phyloP scores from a whole-genome alignment of 2,329 filamentous ascomycete species.

The Ceratocystis ficicola region DNA sequence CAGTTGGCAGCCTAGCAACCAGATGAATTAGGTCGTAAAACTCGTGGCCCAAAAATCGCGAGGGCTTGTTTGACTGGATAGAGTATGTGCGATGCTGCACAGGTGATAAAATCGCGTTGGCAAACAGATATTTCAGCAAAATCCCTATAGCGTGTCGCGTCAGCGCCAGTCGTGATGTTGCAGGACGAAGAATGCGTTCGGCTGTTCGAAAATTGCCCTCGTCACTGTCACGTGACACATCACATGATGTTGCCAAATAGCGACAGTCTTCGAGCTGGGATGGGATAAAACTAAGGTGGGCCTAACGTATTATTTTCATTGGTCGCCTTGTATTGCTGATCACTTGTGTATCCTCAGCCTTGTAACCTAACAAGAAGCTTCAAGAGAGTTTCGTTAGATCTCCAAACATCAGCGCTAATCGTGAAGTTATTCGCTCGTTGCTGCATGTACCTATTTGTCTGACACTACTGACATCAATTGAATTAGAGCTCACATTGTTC shows the following conservation, averaged over 20 bases:
- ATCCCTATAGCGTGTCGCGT: constrained; percentile 16
- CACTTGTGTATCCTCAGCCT: constrained; percentile 7
- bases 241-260: constrained; percentile 4
- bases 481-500: no score
- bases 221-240: constrained; percentile 16
- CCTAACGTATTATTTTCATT: neutral
- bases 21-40: neutral
- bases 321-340: constrained; percentile 15
- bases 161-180: constrained; percentile 10
- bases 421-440: neutral
- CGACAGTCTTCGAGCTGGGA: constrained; percentile 7
- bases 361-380: neutral
- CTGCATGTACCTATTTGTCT: neutral
- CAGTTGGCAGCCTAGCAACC: constrained; percentile 21
- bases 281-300: constrained; percentile 14
- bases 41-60: neutral
- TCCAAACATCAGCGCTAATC: neutral
- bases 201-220: constrained; percentile 20
- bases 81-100: neutral
- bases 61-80: neutral
- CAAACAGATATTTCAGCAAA: neutral
- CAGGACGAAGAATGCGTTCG: constrained; percentile 14
- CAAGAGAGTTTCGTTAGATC: neutral
- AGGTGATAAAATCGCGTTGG: constrained; percentile 11
- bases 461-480: neutral